Base-by-base conservation (phyloP, 345 rosid species). In the Mercurialis annua region DNA sequence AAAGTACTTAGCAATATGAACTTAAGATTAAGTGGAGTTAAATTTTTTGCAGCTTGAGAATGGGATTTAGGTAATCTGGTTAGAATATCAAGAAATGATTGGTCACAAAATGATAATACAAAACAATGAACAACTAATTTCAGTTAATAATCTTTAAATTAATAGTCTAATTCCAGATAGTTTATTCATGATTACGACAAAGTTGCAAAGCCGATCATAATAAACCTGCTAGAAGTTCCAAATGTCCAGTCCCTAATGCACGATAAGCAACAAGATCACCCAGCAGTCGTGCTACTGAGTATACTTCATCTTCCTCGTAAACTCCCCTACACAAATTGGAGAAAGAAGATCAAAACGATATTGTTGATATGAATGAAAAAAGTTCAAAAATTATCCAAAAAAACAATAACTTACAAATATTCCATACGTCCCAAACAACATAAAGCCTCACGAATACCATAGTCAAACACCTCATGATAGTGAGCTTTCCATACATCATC, bases 211-310 rank as follows among this genome's bases (percentile, higher is more conserved):
- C 11, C 11, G 21, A 59, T 20, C 24, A 67, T 67, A 64, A 66
- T 59, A 31, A 76, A 92, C 98, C 92, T 74, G 95, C 87, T 80
- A 93, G 76, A 69, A 93, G 89, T 68, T 90, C 95, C 83, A 93
- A 75, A 72, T 93, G 98, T 10, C 98, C 97, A 49, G 92, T 86
- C 70, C 97, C 98, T 20, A 91, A 80, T 62, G 97, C 97, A 31
- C 97, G 95, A 71, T 90, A 93, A 38, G 97, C 78, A 73, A 93
- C 97, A 77, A 93, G 97, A 67, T 93, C 91, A 67, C 95, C 98
- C 53, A 90, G 71, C 50, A 93, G 73, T 65, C 74, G 78, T 73
- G 97, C 96, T 58, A 93, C 94, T 6, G 97, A 87, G 76, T 83
- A 81, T 68, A 93, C 86, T 78, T 93, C 98, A 61, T 93, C 97